Evolutionary conservation across 495 filamentous ascomycete genomes (phyloP).

Genomic region (Cairneyella variabilis): DNA sequence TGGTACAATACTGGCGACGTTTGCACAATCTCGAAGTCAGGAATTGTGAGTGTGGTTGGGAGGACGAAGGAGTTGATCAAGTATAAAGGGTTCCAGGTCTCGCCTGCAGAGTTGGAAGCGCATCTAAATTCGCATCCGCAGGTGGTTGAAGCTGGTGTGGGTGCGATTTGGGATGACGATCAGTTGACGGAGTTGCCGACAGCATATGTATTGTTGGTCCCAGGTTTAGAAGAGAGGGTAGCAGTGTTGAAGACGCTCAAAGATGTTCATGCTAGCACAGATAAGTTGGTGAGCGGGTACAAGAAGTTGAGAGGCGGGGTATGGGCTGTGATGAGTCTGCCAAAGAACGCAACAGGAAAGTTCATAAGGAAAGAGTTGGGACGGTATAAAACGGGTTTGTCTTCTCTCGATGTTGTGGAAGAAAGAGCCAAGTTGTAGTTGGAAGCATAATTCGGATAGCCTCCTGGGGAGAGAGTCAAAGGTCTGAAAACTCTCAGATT

Average conservation of each 20-base stretch:
- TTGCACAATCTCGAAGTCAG: conserved; percentile 51
- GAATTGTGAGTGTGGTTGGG: conserved; percentile 58
- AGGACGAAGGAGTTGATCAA: conserved; percentile 67
- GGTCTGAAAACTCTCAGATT: neutral
- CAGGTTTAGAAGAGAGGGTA: neutral
- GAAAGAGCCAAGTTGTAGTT: neutral
- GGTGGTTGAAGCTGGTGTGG: conserved; percentile 59
- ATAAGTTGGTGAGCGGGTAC: neutral
- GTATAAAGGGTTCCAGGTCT: conserved; percentile 68
- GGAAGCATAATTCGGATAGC: neutral
- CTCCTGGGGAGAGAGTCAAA: neutral
- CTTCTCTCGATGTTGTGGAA: neutral
- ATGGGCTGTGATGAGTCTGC: neutral
- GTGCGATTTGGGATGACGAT: conserved; percentile 63
- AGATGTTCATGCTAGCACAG: neutral
- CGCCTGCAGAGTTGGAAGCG: conserved; percentile 58
- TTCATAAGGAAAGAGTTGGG: conserved; percentile 1
- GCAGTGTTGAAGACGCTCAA: neutral
- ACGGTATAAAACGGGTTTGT: conserved; percentile 3
- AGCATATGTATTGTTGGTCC: conserved; percentile 63
- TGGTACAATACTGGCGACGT: conserved; percentile 68
- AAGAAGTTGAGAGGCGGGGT: conserved; percentile 7
- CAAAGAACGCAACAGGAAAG: conserved; percentile 2
- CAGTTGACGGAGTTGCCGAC: conserved; percentile 66
- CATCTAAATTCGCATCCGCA: conserved; percentile 62